phyloP scores from a whole-genome alignment of 805 yeast genomes.

The Hanseniaspora taiwanica region DNA sequence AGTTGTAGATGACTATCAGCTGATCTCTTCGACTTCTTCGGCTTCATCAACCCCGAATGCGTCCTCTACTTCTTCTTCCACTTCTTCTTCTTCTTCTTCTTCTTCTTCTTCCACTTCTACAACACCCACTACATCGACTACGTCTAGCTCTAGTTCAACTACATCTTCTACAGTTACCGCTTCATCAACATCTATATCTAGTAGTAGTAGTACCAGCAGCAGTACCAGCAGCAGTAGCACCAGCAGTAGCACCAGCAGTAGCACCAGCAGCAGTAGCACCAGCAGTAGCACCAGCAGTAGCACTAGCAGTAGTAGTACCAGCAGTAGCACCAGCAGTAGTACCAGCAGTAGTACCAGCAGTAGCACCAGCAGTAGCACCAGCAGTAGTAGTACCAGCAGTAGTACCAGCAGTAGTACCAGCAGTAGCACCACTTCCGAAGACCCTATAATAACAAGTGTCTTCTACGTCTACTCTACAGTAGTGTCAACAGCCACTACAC shows the following conservation, averaged over 20 bases:
- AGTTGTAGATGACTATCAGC: slow-evolving; percentile 8
- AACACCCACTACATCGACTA: slow-evolving; percentile 1
- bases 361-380: neutral
- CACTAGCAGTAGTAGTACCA: neutral
- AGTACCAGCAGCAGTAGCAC: neutral
- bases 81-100: slow-evolving; percentile 1
- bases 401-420: neutral
- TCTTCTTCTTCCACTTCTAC: neutral
- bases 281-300: neutral
- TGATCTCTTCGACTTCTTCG: slow-evolving; percentile 1
- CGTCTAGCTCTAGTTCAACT: slow-evolving; percentile 5
- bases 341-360: neutral
- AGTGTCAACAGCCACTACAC: neutral
- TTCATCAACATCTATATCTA: too few relatives aligned
- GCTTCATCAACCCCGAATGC: slow-evolving; percentile 1
- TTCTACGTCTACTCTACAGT: neutral
- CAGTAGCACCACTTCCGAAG: neutral
- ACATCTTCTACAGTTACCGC: slow-evolving; percentile 5
- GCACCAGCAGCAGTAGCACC: neutral
- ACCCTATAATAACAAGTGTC: neutral
- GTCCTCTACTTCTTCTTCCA: neutral
- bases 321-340: neutral
- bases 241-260: neutral
- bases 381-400: neutral
- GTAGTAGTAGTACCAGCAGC: slow-evolving; percentile 1